Percentiles rank a stretch among this genome's conserved stretches.
Evolutionary conservation across 129 eudicot species (phyloP).

Genomic region (Helianthus annuus): HanXRQr2.0-SUNRISE NC_035434.2:115258157-115258656

Average conservation of each 20-base stretch:
- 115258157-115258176: too few species aligned
- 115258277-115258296: not conserved
- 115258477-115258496: not conserved
- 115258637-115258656: not conserved
- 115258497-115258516: not conserved
- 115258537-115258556: not conserved
- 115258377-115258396: not conserved
- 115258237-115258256: not conserved
- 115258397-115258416: not conserved
- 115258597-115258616: not conserved
- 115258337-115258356: not conserved
- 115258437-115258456: not conserved
- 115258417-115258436: not conserved
- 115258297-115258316: not conserved
- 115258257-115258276: conserved; percentile 2
- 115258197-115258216: not conserved
- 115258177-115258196: not conserved
- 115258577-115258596: not conserved
- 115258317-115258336: not conserved
- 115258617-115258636: not conserved
- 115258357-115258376: not conserved
- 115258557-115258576: conserved; percentile 3
- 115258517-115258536: not conserved
- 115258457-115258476: not conserved
- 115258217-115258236: not conserved